Base-by-base conservation (phyloP, 2,329 filamentous ascomycete species). In the Penicillium sp. region DNA sequence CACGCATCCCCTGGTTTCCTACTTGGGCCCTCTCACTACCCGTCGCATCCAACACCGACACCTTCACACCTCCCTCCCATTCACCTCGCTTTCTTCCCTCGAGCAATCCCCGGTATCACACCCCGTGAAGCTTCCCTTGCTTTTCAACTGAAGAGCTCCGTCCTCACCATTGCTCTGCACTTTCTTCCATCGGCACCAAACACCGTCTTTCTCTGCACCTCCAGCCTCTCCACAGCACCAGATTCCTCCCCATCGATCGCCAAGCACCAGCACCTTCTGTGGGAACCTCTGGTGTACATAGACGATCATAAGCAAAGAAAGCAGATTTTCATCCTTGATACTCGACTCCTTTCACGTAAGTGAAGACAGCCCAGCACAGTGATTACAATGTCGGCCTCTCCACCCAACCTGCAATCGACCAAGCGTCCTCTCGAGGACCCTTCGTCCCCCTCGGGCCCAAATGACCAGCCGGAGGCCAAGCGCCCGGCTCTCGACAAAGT, bases 341-440 rank as follows among this genome's bases (percentile, higher is more conserved):
- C 75, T 73, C 80, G 79, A 78, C 72, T 76, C 79, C 78, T 36
- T 79, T 75, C 76, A 69, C 70, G 72, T 77, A 77, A 75, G 73
- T 76, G 70, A 74, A 70, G 65, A 63, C 62, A 70, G 63, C 60
- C 59, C 66, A 66, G 62, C 62, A 70, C 65, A 71, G 61, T 60
- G 69, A 72, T 78, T 78, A 85, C 77, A 69, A 93, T 93, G 90
- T 92, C 90, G 80, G 85, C 89, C 64, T 92, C 79, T 65, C 79
- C 79, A 56, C 79, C 77, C 60, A 80, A 76, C 58, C 73, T 80
- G 60, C 76, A 79, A 64, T 81, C 80, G 63, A 76, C 79, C 64
- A 99, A 99, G 86, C 92, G 95, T 73, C 95, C 95, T 61, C 87
- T 99, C 66, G 95, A 99, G 83, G 95, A 98, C 74, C 90, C 94